Conservation (phyloP, 2,329 filamentous ascomycete species). For the Alternaria novae-zelandiae region DNA sequence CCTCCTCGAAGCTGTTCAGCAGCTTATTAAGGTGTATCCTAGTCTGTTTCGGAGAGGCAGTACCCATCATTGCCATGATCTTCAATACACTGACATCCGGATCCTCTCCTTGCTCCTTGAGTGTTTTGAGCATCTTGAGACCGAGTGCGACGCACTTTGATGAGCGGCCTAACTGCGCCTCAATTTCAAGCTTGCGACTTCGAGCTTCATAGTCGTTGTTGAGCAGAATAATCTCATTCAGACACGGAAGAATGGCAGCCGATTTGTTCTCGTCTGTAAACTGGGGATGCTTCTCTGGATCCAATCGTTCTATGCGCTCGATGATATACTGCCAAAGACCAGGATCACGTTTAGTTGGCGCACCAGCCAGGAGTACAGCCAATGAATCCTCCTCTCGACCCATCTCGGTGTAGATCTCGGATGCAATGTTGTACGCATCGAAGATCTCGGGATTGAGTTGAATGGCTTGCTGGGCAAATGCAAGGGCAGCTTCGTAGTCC, state of each 20-base stretch:
- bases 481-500: conserved; percentile 60
- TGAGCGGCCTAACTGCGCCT: conserved; percentile 54
- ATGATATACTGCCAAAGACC: conserved; percentile 65
- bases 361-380: conserved; percentile 63
- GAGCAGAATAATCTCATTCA: conserved; percentile 59
- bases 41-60: conserved; percentile 56
- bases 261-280: conserved; percentile 38
- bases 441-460: conserved; percentile 67
- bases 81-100: conserved; percentile 60
- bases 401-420: conserved; percentile 63
- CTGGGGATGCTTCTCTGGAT: conserved; percentile 40
- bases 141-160: conserved; percentile 50
- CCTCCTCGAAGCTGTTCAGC: conserved; percentile 58
- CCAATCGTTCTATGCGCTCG: conserved; percentile 58
- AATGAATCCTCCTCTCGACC: conserved; percentile 64
- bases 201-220: conserved; percentile 61
- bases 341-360: conserved; percentile 62
- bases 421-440: conserved; percentile 65
- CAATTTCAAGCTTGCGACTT: conserved; percentile 62
- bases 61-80: conserved; percentile 63
- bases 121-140: conserved; percentile 60
- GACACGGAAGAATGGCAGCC: conserved; percentile 37
- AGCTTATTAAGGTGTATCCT: conserved; percentile 56
- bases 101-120: conserved; percentile 51
- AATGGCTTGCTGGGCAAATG: conserved; percentile 43